Evolutionary conservation across 352 stramenopile species (phyloP), one percentile per base, ranked within the genome.

Genomic region (Phytophthora fragariae): DNA sequence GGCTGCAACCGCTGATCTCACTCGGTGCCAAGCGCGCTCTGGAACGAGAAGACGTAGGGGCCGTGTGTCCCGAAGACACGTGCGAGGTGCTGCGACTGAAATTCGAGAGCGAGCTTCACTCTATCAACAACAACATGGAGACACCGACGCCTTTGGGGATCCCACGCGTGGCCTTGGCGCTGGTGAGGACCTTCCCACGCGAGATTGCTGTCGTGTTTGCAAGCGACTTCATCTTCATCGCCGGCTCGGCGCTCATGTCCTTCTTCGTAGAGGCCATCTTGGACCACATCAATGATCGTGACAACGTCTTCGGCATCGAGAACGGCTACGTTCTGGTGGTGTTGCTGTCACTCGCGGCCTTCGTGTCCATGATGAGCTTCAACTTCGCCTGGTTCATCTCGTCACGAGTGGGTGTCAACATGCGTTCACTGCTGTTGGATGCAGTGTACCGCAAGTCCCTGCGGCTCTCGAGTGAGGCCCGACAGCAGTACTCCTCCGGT

Each of bases 361-460:
- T 89, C n/a, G 74, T 73, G 17, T 59, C 63, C 33, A 77, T 85
- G 50, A 76, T 76, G 54, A 61, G 71, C 41, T 72, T 83, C 47
- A 76, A 90, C 67, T 88, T 77, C 44, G 80, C 79, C 31, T 83
- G 82, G 74, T 89, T 76, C 62, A 66, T 86, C 27, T 76, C 80
- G 15, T 73, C 71, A 0, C 81, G 83, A n/a, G 57, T 83, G 0
- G 84, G 82, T 7, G 65, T 83, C 53, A 82, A 86, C n/a, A 82
- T 79, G 47, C 81, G 80, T 17, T 80, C 62, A 41, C 73, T 87
- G 24, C 65, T 85, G 3, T 75, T 89, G 58, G 79, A 84, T 62
- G 68, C 29, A 47, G 82, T 92, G 27, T 91, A 81, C 61, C 80
- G 85, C 47, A 92, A 92, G 62, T 75, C 68, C 2, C 78, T 91